phyloP scores from a whole-genome alignment of 805 yeast species.

The Candida michaelii region DNA sequence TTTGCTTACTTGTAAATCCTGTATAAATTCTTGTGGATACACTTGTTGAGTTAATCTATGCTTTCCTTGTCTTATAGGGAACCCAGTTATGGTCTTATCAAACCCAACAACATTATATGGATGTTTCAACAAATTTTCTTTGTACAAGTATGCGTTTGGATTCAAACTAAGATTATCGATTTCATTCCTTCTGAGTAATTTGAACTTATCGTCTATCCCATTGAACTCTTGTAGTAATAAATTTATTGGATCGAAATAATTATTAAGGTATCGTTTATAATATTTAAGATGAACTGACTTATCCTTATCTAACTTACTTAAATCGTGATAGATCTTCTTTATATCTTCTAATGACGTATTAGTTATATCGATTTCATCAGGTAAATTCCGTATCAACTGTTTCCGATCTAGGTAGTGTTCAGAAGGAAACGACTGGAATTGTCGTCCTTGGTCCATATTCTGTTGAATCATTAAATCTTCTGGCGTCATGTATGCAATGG shows the following conservation, averaged over 20 bases:
- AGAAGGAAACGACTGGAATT: constrained; percentile 32
- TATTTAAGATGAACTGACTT: constrained; percentile 37
- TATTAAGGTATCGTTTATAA: constrained; percentile 31
- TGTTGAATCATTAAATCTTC: constrained; percentile 36
- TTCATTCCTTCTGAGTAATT: constrained; percentile 36
- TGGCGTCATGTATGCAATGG: constrained; percentile 36
- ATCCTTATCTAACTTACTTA: constrained; percentile 36
- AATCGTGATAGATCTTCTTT: constrained; percentile 29
- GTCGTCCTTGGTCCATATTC: constrained; percentile 35
- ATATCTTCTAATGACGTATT: constrained; percentile 29
- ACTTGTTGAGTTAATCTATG: constrained; percentile 19
- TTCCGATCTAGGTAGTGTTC: constrained; percentile 37
- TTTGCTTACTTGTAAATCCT: constrained; percentile 25
- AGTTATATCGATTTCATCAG: constrained; percentile 36
- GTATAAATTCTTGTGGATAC: constrained; percentile 40
- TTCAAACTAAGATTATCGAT: constrained; percentile 26
- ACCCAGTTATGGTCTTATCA: constrained; percentile 38
- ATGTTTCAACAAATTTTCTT: constrained; percentile 26
- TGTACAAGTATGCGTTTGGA: constrained; percentile 29
- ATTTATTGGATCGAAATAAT: constrained; percentile 31
- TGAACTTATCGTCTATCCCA: constrained; percentile 38
- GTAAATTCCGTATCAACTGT: constrained; percentile 28
- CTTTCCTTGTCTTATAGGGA: constrained; percentile 32
- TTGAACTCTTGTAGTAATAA: constrained; percentile 33
- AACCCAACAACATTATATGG: constrained; percentile 44